A percentile compares a stretch with the other conserved stretches of the same genome.
Conservation (phyloP, 1,139 yeast genomes). For the Yamadazyma siamensis region DNA sequence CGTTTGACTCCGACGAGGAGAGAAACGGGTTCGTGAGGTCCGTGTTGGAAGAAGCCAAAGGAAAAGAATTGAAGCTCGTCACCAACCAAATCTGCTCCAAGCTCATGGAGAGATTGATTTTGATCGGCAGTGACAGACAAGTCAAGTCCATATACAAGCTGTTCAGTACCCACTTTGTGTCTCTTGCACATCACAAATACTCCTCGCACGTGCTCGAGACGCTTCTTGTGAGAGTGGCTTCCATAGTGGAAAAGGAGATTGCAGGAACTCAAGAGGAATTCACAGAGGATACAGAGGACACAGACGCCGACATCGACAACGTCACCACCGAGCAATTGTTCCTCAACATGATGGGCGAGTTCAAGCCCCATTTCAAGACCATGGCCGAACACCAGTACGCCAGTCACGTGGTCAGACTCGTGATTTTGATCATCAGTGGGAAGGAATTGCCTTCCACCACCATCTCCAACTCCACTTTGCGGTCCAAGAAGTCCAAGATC, state of each 20-base stretch:
- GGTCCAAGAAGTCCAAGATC: conserved; percentile 84
- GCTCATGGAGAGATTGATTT: conserved; percentile 80
- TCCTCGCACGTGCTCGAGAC: conserved; percentile 95
- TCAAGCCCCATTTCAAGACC: conserved; percentile 53
- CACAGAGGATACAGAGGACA: conserved; percentile 26
- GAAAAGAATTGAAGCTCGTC: conserved; percentile 87
- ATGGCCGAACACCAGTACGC: conserved; percentile 79
- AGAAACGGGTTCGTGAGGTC: conserved; percentile 67
- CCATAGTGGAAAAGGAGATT: conserved; percentile 69
- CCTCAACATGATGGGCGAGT: conserved; percentile 61
- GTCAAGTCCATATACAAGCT: conserved; percentile 61
- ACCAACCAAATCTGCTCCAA: conserved; percentile 95
- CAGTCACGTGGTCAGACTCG: conserved; percentile 78
- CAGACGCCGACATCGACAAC: conserved; percentile 27
- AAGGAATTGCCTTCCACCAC: conserved; percentile 78
- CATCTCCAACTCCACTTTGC: conserved; percentile 65
- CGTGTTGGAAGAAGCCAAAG: conserved; percentile 81
- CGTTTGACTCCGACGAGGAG: conserved; percentile 75
- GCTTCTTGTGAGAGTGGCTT: conserved; percentile 70
- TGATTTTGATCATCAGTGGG: conserved; percentile 71
- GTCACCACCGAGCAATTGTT: conserved; percentile 61
- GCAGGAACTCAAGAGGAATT: conserved; percentile 29
- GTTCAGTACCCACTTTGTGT: conserved; percentile 67
- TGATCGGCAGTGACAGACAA: conserved; percentile 63
- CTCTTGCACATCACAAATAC: conserved; percentile 83